Base-by-base conservation (phyloP, 129 eudicot genomes). In the Lactuca sativa region DNA sequence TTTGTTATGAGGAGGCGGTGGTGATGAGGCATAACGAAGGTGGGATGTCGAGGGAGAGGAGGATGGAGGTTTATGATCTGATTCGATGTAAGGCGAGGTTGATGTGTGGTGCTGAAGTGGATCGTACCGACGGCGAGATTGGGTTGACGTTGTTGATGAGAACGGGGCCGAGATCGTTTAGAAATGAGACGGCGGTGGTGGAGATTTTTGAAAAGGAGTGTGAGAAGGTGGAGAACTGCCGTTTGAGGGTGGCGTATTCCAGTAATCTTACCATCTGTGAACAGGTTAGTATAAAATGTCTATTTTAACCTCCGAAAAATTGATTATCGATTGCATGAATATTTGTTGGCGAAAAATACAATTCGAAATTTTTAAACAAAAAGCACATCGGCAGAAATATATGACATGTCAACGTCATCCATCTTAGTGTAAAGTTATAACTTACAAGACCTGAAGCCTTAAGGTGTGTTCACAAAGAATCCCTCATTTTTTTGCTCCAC, bases 1-100 rank as follows among this genome's bases (percentile, higher is more conserved):
- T 77, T 38, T 90, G 97, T 70, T 90, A 80, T 3, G 97, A 90
- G 85, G 82, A 87, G 80, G 87, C 97, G 18, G 95, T 87, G 75
- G 95, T 90, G 71, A 90, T 85, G 95, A 81, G 97, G 63, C 97
- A 90, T 56, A 81, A 85, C 13, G 95, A 81, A 70, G 97, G 97
- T 17, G 95, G 95, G 64, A 90, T 90, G 97, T 83, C 89, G 6
- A 77, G 85, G 67, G 77, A 82, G 74, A 84, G 66, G 67, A 74
- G 91, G 15, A 76, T 82, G 76, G 85, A 79, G 72, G 93, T 74
- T 56, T 90, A 85, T 77, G 97, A 90, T 77, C 16, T 84, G 62
- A 67, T 90, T 32, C 77, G 95, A 66, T 85, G 97, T 31, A 90
- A 86, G 78, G 97, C 91, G 5, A 82, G 95, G 62, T 7, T 54